These are phyloP conservation scores for Suhomyces terraborum DNA, from an alignment of 1,139 yeast species.

Conservation along the genomic window DNA sequence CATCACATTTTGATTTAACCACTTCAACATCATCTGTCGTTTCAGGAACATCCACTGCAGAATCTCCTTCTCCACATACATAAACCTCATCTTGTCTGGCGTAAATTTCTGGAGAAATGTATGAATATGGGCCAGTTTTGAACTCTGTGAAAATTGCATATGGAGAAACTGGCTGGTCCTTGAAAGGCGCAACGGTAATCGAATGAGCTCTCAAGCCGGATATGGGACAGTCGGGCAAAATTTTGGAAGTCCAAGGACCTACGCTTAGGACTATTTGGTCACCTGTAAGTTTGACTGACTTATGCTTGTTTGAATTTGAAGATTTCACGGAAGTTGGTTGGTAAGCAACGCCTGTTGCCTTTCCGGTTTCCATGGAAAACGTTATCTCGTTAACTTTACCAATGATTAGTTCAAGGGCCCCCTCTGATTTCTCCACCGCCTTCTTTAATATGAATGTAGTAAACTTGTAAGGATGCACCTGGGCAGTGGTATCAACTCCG, in stretches of 20 bases:
- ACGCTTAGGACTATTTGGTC: slow-evolving; percentile 81
- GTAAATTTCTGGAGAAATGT: slow-evolving; percentile 89
- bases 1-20: slow-evolving; percentile 84
- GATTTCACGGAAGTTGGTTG: slow-evolving; percentile 48
- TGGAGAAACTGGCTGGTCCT: slow-evolving; percentile 73
- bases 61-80: slow-evolving; percentile 97
- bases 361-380: slow-evolving; percentile 61
- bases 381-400: slow-evolving; percentile 79
- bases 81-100: slow-evolving; percentile 96
- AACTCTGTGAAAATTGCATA: slow-evolving; percentile 94
- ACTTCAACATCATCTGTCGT: slow-evolving; percentile 93
- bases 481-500: slow-evolving; percentile 88
- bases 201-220: slow-evolving; percentile 93
- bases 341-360: slow-evolving; percentile 66
- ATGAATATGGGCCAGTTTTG: slow-evolving; percentile 62
- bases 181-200: slow-evolving; percentile 82
- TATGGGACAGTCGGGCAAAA: slow-evolving; percentile 89
- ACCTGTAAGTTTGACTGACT: slow-evolving; percentile 50
- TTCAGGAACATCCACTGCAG: slow-evolving; percentile 87
- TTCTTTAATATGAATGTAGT: slow-evolving; percentile 78
- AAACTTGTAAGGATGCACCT: slow-evolving; percentile 93
- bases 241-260: slow-evolving; percentile 96
- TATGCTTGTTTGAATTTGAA: slow-evolving; percentile 12
- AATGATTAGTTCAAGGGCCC: slow-evolving; percentile 78
- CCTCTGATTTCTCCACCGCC: slow-evolving; percentile 69